Evolutionary conservation across 2,329 filamentous ascomycete genomes (phyloP), one percentile per base, ranked within the genome.

Genomic region (Sclerotinia trifoliorum): DNA sequence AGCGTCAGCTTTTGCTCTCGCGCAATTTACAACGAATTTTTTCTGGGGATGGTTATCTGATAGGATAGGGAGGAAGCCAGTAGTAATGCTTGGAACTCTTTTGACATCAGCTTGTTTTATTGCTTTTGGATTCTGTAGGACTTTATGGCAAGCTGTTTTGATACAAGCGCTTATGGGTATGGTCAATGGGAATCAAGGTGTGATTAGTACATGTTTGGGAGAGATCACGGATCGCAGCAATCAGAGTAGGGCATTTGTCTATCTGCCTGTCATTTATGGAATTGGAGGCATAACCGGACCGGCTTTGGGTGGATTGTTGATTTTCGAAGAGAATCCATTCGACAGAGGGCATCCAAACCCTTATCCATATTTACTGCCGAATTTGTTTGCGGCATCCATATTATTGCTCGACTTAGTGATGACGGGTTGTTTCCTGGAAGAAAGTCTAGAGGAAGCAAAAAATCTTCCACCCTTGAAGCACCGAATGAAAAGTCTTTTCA

Each of bases 171-270:
- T 94, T 71, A 97, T 98, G 93, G 95, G 95, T 4, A 78, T 96
- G 65, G 87, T 97, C 64, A 99, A 98, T 78, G 95, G 95, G 65
- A 99, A 99, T 75, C 93, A 95, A 42, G 94, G 93, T 5, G 89
- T 97, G 17, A 93, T 99, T 19, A 94, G 93, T 10, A 97, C 95
- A 0, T 96, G 94, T 61, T 80, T 99, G 61, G 95, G 95, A 52
- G 95, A 99, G 79, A 90, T 99, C 65, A 99, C 95, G 1, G 94
- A 98, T 77, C 88, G 93, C 66, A 95, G 90, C 71, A 99, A 99
- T 78, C 95, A 99, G 83, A 95, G 92, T 76, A 86, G 86, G 65
- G 95, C 93, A 0, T 99, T 99, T 75, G 95, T 92, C 1, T 99
- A 97, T 81, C 82, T 99, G 54, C 95, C 95, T 0, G 90, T 98